These are phyloP conservation scores for Boletus reticuloceps DNA, from an alignment of 768 basidiomycete genomes.

Conservation along the genomic window DNA sequence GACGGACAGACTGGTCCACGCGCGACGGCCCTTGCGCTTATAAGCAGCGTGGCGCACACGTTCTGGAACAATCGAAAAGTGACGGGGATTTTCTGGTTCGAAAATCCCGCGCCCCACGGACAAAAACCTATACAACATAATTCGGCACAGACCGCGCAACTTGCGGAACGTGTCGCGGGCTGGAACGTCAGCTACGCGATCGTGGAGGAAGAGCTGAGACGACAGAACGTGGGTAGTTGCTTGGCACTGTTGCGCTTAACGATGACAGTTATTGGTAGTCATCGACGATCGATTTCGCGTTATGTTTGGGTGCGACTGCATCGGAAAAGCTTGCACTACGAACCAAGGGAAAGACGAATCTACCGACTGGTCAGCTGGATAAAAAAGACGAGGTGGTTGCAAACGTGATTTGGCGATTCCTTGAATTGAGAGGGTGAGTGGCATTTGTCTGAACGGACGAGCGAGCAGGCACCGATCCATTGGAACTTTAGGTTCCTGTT, in stretches of 20 bases:
- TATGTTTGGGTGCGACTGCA: slow-evolving; percentile 90
- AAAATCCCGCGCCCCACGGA: slow-evolving; percentile 44
- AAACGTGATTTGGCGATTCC: slow-evolving; percentile 97
- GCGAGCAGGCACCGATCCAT: slow-evolving; percentile 4
- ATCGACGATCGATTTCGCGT: slow-evolving; percentile 93
- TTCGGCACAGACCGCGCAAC: slow-evolving; percentile 74
- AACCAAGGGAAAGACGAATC: slow-evolving; percentile 66
- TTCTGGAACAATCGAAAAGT: slow-evolving; percentile 84
- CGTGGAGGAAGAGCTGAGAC: slow-evolving; percentile 91
- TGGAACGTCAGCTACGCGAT: slow-evolving; percentile 87
- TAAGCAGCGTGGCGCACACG: slow-evolving; percentile 74
- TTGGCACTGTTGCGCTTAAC: slow-evolving; percentile 17
- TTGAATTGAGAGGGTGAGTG: slow-evolving; percentile 86
- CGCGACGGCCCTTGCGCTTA: slow-evolving; percentile 84
- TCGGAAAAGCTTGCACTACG: slow-evolving; percentile 76
- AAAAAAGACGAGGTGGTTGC: slow-evolving; percentile 99
- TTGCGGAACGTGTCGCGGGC: slow-evolving; percentile 81
- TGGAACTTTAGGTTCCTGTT: slow-evolving; percentile 68
- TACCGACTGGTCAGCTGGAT: slow-evolving; percentile 57
- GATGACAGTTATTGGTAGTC: slow-evolving; percentile 55
- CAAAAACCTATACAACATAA: slow-evolving; percentile 69
- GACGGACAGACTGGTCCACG: slow-evolving; percentile 93
- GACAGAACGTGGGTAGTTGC: slow-evolving; percentile 81
- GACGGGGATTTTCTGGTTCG: slow-evolving; percentile 73
- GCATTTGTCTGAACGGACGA: slow-evolving; percentile 1